phyloP scores from a whole-genome alignment of 2,329 filamentous ascomycete genomes.

The Aureobasidium subglaciale region DNA sequence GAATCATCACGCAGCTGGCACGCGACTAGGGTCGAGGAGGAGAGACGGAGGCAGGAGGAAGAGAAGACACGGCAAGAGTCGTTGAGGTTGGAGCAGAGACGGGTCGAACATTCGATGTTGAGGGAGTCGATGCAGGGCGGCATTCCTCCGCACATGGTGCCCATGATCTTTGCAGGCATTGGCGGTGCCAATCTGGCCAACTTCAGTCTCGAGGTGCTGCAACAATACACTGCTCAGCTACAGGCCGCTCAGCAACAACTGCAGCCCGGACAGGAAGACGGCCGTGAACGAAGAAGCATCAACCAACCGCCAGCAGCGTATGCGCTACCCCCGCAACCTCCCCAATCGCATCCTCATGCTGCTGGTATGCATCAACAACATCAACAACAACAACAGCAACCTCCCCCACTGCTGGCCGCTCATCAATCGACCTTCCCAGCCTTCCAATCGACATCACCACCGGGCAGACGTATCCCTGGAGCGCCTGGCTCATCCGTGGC shows the following conservation, averaged over 20 bases:
- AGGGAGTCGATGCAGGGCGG: conserved; percentile 46
- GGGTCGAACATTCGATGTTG: conserved; percentile 47
- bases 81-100: conserved; percentile 43
- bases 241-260: conserved; percentile 38
- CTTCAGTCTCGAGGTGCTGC: conserved; percentile 44
- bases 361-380: conserved; percentile 20
- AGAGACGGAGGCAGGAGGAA: conserved; percentile 47
- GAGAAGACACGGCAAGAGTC: conserved; percentile 47
- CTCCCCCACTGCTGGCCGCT: conserved; percentile 22
- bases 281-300: conserved; percentile 37
- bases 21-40: conserved; percentile 44
- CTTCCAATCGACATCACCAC: conserved; percentile 25
- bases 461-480: conserved; percentile 19
- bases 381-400: too few species aligned
- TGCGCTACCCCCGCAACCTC: conserved; percentile 23
- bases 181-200: conserved; percentile 42
- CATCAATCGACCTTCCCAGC: conserved; percentile 36
- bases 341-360: conserved; percentile 1
- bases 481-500: conserved; percentile 37
- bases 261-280: conserved; percentile 37
- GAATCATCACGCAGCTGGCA: conserved; percentile 48
- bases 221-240: conserved; percentile 42
- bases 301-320: conserved; percentile 28
- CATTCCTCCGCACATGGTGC: conserved; percentile 45
- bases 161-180: conserved; percentile 48